A percentile compares a stretch with the other conserved stretches of the same genome.
phyloP scores from a whole-genome alignment of 768 basidiomycete genomes.

The Boletus huronensis region DNA sequence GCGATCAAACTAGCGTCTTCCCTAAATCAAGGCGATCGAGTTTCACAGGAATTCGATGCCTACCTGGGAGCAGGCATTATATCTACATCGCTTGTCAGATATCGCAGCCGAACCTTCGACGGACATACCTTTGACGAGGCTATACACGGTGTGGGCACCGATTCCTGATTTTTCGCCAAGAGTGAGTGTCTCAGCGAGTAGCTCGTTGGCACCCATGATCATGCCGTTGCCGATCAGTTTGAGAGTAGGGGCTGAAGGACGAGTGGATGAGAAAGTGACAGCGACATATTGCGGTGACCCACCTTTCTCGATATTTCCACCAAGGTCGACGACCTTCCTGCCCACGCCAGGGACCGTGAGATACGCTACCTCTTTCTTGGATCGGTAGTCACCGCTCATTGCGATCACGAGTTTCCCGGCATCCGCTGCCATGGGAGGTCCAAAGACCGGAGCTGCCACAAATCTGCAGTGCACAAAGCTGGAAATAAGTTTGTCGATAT shows the following conservation, averaged over 20 bases:
- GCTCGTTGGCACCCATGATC: slow-evolving; percentile 72
- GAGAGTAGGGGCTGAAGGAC: slow-evolving; percentile 53
- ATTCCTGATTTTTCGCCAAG: slow-evolving; percentile 84
- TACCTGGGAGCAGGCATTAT: slow-evolving; percentile 65
- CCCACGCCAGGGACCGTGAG: slow-evolving; percentile 79
- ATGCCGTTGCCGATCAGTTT: slow-evolving; percentile 81
- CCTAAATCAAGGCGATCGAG: slow-evolving; percentile 1
- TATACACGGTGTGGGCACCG: slow-evolving; percentile 53
- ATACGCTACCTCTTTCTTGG: slow-evolving; percentile 77
- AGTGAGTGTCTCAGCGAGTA: slow-evolving; percentile 80
- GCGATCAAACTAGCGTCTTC: slow-evolving; percentile 39
- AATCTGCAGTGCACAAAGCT: slow-evolving; percentile 56
- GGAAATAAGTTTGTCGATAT: slow-evolving; percentile 68
- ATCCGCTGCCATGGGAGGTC: slow-evolving; percentile 63
- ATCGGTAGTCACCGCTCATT: slow-evolving; percentile 78
- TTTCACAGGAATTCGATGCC: slow-evolving; percentile 9
- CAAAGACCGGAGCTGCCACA: slow-evolving; percentile 77
- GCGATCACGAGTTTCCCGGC: slow-evolving; percentile 64
- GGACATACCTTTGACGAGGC: slow-evolving; percentile 53
- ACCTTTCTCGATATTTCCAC: slow-evolving; percentile 84
- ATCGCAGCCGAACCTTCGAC: background rate
- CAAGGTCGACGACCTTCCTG: slow-evolving; percentile 74
- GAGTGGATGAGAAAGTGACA: background rate
- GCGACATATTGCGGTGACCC: background rate
- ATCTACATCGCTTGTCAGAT: slow-evolving; percentile 39